A percentile compares a stretch with the other conserved stretches of the same genome.
These are phyloP conservation scores for Umbilicus rupestris DNA, from an alignment of 164 flowering plant genomes.

Conservation along the genomic window DNA sequence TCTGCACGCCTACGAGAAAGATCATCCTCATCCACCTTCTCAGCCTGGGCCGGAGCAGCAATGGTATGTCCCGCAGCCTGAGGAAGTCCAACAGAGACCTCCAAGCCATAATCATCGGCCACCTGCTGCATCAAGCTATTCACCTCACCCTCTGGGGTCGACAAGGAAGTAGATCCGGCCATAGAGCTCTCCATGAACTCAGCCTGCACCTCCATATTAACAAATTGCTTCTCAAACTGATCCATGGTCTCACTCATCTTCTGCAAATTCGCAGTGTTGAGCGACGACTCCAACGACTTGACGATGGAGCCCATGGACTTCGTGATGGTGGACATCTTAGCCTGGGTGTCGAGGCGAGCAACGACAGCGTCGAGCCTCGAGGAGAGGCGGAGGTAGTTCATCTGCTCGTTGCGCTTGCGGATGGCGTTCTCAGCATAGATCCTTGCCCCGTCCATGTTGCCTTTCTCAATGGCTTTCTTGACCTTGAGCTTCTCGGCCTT, in stretches of 20 bases:
- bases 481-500: slow-evolving; percentile 60
- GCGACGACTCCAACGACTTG: slow-evolving; percentile 52
- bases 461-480: slow-evolving; percentile 70
- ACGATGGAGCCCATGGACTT: slow-evolving; percentile 57
- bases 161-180: slow-evolving; percentile 64
- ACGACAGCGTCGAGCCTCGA: slow-evolving; percentile 69
- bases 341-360: slow-evolving; percentile 66
- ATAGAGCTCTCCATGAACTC: slow-evolving; percentile 72
- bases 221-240: slow-evolving; percentile 60
- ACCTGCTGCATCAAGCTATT: slow-evolving; percentile 72
- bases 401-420: slow-evolving; percentile 66
- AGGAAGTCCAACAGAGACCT: slow-evolving; percentile 61
- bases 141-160: slow-evolving; percentile 65
- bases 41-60: slow-evolving; percentile 22
- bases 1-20: slow-evolving; percentile 47
- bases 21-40: slow-evolving; percentile 54
- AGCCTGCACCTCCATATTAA: slow-evolving; percentile 72
- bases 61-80: slow-evolving; percentile 53
- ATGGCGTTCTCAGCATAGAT: slow-evolving; percentile 75
- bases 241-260: slow-evolving; percentile 79
- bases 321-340: slow-evolving; percentile 52
- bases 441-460: slow-evolving; percentile 66
- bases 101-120: slow-evolving; percentile 63
- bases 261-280: slow-evolving; percentile 53
- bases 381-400: slow-evolving; percentile 60